Evolutionary conservation across 1,284 basidiomycete genomes (phyloP).

Genomic region (Heterobasidion irregulare): DNA sequence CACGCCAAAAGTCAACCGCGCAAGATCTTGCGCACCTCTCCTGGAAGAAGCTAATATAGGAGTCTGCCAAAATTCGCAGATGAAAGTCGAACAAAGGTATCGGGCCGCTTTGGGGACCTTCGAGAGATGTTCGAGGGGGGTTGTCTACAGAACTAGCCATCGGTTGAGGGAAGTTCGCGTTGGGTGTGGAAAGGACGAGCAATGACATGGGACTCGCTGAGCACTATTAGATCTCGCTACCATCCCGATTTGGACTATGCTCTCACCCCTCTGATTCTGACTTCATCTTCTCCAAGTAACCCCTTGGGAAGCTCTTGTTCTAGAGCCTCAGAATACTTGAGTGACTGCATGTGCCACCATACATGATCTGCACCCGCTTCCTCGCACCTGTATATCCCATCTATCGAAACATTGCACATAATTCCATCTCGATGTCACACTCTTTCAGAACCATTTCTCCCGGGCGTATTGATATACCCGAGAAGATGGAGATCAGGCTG

Average conservation of each 20-base stretch:
- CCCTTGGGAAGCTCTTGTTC: too few relatives aligned
- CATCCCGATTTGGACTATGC: too few relatives aligned
- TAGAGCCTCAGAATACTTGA: too few relatives aligned
- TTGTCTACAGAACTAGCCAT: not conserved
- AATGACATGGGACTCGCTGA: too few relatives aligned
- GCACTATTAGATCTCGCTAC: too few relatives aligned
- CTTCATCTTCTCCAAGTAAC: too few relatives aligned
- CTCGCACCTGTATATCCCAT: too few relatives aligned
- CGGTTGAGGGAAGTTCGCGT: not conserved
- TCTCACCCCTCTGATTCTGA: too few relatives aligned
- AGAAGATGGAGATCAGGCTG: conserved; percentile 32
- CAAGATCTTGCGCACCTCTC: conserved; percentile 54
- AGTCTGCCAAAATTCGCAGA: conserved; percentile 61
- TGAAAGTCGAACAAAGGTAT: conserved; percentile 65
- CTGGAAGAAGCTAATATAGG: conserved; percentile 76
- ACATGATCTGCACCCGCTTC: too few relatives aligned
- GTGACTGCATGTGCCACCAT: too few relatives aligned
- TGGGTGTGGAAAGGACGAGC: not conserved
- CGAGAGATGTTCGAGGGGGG: conserved; percentile 6
- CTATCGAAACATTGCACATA: not conserved
- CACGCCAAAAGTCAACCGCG: conserved; percentile 6
- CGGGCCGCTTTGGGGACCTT: conserved; percentile 35
- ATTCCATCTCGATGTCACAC: conserved; percentile 5
- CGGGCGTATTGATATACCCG: conserved; percentile 12
- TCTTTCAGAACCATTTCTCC: conserved; percentile 7